Percentiles rank a stretch among this genome's conserved stretches.
Conservation (phyloP, 2,329 filamentous ascomycete genomes). For the Nectriaceae sp. region DNA sequence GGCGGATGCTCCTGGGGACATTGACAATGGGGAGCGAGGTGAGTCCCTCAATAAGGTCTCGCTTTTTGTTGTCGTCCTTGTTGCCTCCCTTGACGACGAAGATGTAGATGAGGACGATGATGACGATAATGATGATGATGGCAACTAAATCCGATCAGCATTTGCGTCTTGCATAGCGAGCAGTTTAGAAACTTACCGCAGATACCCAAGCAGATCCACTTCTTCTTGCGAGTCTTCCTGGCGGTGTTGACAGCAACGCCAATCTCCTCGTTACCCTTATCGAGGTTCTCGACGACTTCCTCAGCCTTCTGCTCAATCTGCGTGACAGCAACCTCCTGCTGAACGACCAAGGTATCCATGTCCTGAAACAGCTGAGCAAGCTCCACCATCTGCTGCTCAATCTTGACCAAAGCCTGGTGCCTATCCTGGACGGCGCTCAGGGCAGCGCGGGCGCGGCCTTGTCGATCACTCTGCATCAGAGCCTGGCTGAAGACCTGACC, state of each 20-base stretch:
- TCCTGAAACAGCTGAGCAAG: slow-evolving; percentile 87
- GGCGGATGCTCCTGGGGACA: slow-evolving; percentile 18
- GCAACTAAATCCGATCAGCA: slow-evolving; percentile 39
- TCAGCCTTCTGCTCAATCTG: slow-evolving; percentile 87
- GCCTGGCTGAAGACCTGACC: slow-evolving; percentile 88
- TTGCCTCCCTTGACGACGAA: slow-evolving; percentile 38
- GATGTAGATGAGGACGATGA: slow-evolving; percentile 53
- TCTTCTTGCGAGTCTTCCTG: slow-evolving; percentile 81
- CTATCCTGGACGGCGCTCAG: slow-evolving; percentile 79
- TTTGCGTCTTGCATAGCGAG: too few species aligned
- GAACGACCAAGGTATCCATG: slow-evolving; percentile 80
- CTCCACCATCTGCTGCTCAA: slow-evolving; percentile 87
- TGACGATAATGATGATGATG: slow-evolving; percentile 54
- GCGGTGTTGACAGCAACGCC: slow-evolving; percentile 81
- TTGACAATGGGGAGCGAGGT: slow-evolving; percentile 25
- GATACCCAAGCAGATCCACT: slow-evolving; percentile 93
- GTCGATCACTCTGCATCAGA: slow-evolving; percentile 77
- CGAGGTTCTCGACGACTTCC: slow-evolving; percentile 80
- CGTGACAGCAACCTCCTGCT: slow-evolving; percentile 79
- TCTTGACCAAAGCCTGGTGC: slow-evolving; percentile 86
- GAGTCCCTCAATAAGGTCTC: slow-evolving; percentile 29
- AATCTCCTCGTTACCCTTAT: slow-evolving; percentile 83
- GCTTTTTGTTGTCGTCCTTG: slow-evolving; percentile 33
- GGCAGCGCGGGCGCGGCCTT: slow-evolving; percentile 78
- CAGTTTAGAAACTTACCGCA: slow-evolving; percentile 49